Evolutionary conservation across 2,329 filamentous ascomycete genomes (phyloP), one percentile per base, ranked within the genome.

Genomic region (Colletotrichum endophyticum): DNA sequence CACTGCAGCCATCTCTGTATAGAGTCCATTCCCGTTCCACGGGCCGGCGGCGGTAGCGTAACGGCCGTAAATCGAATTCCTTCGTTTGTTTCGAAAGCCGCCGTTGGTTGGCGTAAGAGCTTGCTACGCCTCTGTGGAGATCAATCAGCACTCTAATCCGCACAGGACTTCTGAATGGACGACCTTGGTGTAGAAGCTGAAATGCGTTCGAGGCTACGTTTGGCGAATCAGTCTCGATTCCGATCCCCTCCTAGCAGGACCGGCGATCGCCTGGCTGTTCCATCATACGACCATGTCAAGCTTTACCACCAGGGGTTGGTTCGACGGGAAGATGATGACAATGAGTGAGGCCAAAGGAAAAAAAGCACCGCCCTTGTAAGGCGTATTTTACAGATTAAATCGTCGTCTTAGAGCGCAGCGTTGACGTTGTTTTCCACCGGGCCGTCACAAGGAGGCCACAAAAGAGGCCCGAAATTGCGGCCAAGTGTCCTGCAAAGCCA

Each of bases 401-500:
- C 16, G 27, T 32, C 28, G 27, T 56, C 27, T 62, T 56, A 71
- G 66, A 71, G 34, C 30, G 32, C 36, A 34, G 16, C 56, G n/a
- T 63, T 70, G 34, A 67, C 56, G 25, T 67, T 62, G 28, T 62
- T 59, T 74, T 75, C 53, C 53, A 36, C n/a, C 74, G 30, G 72
- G 75, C 32, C 72, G 36, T 75, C 53, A 62, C 30, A 13, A 25
- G 25, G 66, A 70, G 72, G 62, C 75, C 72, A 63, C 22, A 63
- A 71, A 49, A 75, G 75, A 36, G 75, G 75, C 75, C 75, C 70
- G 59, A 74, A 73, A 76, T 49, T 25, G 74, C 70, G 74, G 66
- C 70, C 74, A 73, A 76, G 74, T 74, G 74, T 53, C 70, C 57
- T 70, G 70, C 74, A 59, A 76, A 73, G 70, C 70, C 74, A 72